phyloP scores from a whole-genome alignment of 441 rosid species.

The Pelargonium cotyledonis region DNA sequence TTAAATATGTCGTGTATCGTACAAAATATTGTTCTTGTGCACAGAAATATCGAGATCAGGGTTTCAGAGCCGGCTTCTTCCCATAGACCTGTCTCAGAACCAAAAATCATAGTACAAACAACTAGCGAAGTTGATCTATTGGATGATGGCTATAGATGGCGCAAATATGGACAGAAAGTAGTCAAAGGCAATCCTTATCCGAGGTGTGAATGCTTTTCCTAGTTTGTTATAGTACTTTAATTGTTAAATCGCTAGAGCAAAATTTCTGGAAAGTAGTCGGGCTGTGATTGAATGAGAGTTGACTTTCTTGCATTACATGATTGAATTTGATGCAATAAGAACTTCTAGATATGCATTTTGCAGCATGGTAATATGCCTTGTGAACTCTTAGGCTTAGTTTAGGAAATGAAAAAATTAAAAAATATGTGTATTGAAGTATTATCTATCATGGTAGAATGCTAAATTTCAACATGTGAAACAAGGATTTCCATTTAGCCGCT shows the following conservation, averaged over 20 bases:
- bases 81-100: constrained; percentile 83
- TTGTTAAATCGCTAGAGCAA: neutral
- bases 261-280: constrained; percentile 33
- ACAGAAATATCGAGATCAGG: constrained; percentile 74
- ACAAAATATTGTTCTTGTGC: constrained; percentile 14
- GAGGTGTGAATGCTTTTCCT: constrained; percentile 41
- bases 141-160: constrained; percentile 98
- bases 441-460: too few species aligned
- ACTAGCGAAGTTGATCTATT: constrained; percentile 92
- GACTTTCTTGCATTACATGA: neutral
- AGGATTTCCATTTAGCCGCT: neutral
- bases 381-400: too few species aligned
- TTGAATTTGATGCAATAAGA: neutral
- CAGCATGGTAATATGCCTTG: neutral
- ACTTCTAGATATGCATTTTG: neutral
- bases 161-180: constrained; percentile 98
- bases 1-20: constrained; percentile 13
- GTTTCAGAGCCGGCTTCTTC: constrained; percentile 60
- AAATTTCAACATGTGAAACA: too few species aligned
- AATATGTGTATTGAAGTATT: too few species aligned
- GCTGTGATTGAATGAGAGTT: neutral
- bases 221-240: neutral
- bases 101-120: constrained; percentile 93
- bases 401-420: too few species aligned
- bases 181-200: constrained; percentile 97